A percentile compares a stretch with the other conserved stretches of the same genome.
Evolutionary conservation across 192 early-diverging fungal genomes (phyloP).

Genomic region (Gonapodya sp.): DNA sequence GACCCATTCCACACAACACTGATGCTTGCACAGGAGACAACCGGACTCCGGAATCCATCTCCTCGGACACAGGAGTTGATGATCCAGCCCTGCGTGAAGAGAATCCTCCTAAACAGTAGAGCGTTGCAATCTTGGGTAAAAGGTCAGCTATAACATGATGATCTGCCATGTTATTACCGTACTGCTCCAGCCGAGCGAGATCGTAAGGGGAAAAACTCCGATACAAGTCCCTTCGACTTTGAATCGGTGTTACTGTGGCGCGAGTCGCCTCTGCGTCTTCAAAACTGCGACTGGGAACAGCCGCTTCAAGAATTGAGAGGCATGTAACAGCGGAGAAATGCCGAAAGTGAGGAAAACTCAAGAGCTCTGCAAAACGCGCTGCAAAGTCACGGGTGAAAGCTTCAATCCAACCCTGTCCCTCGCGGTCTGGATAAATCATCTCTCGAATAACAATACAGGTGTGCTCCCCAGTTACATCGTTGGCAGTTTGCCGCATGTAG

Average conservation of each 20-base stretch:
- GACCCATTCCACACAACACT: constrained; percentile 74
- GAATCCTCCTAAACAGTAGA: constrained; percentile 58
- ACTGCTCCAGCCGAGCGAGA: constrained; percentile 91
- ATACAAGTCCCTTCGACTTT: constrained; percentile 19
- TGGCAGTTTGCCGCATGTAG: constrained; percentile 92
- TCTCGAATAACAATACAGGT: constrained; percentile 94
- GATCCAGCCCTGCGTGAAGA: neutral
- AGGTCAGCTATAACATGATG: constrained; percentile 96
- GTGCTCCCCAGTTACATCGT: constrained; percentile 96
- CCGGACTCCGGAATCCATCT: constrained; percentile 32
- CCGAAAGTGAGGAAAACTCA: constrained; percentile 76
- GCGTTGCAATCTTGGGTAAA: constrained; percentile 65
- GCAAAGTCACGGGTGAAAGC: constrained; percentile 89
- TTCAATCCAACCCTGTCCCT: constrained; percentile 61
- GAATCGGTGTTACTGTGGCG: neutral
- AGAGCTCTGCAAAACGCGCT: constrained; percentile 74
- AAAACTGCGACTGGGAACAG: neutral
- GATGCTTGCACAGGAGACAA: constrained; percentile 81
- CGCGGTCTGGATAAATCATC: constrained; percentile 33
- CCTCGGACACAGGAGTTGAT: constrained; percentile 26
- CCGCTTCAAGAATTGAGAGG: constrained; percentile 51
- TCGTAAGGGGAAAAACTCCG: constrained; percentile 68
- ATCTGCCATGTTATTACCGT: constrained; percentile 90
- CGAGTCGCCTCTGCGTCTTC: constrained; percentile 7
- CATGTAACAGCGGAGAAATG: constrained; percentile 71